A percentile compares a stretch with the other conserved stretches of the same genome.
phyloP scores from a whole-genome alignment of 768 basidiomycete genomes.

The Naganishia onofrii region DNA sequence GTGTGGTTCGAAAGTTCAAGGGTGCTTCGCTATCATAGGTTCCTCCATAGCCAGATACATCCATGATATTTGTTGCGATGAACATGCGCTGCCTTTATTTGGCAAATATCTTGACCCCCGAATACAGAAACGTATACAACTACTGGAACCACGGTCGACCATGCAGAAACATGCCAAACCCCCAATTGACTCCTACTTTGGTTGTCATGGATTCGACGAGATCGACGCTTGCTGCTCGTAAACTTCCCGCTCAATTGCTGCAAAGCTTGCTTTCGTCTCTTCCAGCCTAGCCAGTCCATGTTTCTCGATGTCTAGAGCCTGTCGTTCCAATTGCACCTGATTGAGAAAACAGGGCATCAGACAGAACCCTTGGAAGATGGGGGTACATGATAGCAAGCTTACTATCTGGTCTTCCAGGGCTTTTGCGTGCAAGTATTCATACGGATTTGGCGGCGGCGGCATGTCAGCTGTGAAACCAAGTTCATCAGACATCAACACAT shows the following conservation, averaged over 20 bases:
- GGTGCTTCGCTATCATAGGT: conserved; percentile 89
- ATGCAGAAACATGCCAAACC: background rate
- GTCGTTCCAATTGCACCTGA: conserved; percentile 3
- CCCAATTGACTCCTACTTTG: background rate
- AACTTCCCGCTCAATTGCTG: conserved; percentile 2
- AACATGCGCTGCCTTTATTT: background rate
- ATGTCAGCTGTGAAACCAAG: conserved; percentile 1
- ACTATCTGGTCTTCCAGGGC: conserved; percentile 18
- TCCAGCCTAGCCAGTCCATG: background rate
- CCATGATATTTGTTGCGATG: background rate
- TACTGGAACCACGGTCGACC: no score
- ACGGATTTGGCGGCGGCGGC: conserved; percentile 20
- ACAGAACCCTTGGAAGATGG: background rate
- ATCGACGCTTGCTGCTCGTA: conserved; percentile 2
- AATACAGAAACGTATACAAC: conserved; percentile 12
- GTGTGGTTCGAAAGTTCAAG: conserved; percentile 72
- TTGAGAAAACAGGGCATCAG: background rate
- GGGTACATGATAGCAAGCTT: background rate
- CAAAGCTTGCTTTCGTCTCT: conserved; percentile 4
- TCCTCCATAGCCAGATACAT: background rate
- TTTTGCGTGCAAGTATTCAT: conserved; percentile 9
- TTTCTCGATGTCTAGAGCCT: background rate
- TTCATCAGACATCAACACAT: background rate
- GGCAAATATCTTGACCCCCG: background rate
- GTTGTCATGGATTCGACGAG: background rate